Conservation (phyloP, 2,329 filamentous ascomycete genomes). For the Fusarium lyarnte region DNA sequence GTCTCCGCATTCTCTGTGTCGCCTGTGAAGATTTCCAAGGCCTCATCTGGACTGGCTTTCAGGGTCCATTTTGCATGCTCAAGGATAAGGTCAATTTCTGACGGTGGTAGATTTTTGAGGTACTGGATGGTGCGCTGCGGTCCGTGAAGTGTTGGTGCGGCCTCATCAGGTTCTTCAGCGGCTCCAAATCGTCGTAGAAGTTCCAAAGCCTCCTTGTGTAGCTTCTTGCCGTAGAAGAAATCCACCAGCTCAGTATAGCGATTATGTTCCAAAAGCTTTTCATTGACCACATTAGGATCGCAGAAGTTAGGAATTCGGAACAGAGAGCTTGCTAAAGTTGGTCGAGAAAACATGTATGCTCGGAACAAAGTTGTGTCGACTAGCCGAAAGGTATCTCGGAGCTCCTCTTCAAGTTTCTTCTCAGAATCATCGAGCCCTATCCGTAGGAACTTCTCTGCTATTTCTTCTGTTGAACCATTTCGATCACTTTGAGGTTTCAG, state of each 20-base stretch:
- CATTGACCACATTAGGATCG: conserved; percentile 93
- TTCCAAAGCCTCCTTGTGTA: conserved; percentile 87
- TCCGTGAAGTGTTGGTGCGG: conserved; percentile 72
- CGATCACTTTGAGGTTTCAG: conserved; percentile 62
- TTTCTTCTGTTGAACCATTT: conserved; percentile 58
- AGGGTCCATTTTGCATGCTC: conserved; percentile 93
- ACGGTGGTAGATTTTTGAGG: conserved; percentile 86
- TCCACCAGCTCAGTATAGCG: conserved; percentile 96
- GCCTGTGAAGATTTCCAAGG: conserved; percentile 92
- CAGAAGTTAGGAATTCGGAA: conserved; percentile 98
- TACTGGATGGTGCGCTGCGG: conserved; percentile 88
- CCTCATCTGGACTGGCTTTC: conserved; percentile 73
- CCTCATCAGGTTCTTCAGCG: conserved; percentile 60
- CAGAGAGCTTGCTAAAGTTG: conserved; percentile 84
- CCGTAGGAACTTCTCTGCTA: conserved; percentile 66
- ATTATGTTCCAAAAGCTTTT: conserved; percentile 87
- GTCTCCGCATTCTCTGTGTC: conserved; percentile 96
- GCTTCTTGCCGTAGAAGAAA: conserved; percentile 93
- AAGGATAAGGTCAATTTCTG: conserved; percentile 88
- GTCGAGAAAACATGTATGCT: conserved; percentile 91
- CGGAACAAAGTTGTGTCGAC: conserved; percentile 96
- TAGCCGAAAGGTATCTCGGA: conserved; percentile 80
- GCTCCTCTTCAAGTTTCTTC: conserved; percentile 73
- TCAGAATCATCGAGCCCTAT: conserved; percentile 59
- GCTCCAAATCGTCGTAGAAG: conserved; percentile 84